These are phyloP conservation scores for Chenopodium formosanum DNA, from an alignment of 148 eudicot genomes.

Conservation along the genomic window DNA sequence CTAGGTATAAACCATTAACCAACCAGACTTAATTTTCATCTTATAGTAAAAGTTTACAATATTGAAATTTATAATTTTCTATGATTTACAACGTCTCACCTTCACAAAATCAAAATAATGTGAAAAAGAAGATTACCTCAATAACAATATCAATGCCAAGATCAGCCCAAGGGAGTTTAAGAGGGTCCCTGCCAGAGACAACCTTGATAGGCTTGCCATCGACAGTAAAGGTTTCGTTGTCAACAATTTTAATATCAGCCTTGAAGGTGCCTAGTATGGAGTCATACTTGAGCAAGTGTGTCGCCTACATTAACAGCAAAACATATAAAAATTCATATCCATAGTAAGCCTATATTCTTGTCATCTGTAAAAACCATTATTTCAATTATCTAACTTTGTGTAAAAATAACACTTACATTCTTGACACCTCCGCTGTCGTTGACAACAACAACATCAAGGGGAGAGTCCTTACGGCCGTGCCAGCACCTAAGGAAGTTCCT, in stretches of 20 bases:
- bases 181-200: constrained; percentile 93
- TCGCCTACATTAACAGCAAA: constrained; percentile 52
- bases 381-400: background rate
- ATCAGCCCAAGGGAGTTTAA: constrained; percentile 98
- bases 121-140: constrained; percentile 50
- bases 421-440: constrained; percentile 99
- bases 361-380: background rate
- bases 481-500: constrained; percentile 99
- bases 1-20: background rate
- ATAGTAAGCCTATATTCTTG: too few relatives aligned
- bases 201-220: constrained; percentile 94
- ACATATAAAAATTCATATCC: too few relatives aligned
- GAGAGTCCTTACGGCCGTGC: constrained; percentile 94
- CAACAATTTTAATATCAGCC: constrained; percentile 89
- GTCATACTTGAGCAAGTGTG: constrained; percentile 96
- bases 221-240: constrained; percentile 78
- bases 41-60: background rate
- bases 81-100: background rate
- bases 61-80: background rate
- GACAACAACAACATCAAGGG: constrained; percentile 85
- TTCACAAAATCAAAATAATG: background rate
- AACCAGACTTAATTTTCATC: background rate
- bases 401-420: constrained; percentile 51
- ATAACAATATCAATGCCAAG: constrained; percentile 96
- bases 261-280: constrained; percentile 94